phyloP scores from a whole-genome alignment of 768 basidiomycete genomes.

The Suillus lakei region DNA sequence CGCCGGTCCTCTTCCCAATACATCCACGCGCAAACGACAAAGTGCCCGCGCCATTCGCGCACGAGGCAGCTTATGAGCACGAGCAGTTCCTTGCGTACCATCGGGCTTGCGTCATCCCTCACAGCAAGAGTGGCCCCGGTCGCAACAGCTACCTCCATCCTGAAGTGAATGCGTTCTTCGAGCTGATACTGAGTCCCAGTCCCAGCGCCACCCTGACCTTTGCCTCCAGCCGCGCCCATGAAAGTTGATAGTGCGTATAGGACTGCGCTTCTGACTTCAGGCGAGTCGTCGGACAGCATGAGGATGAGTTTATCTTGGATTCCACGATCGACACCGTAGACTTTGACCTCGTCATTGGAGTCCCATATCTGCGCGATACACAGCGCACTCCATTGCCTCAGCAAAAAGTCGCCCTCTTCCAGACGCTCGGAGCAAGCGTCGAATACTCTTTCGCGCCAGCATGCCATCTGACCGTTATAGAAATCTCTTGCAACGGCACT shows the following conservation, averaged over 20 bases:
- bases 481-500: constrained; percentile 89
- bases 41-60: constrained; percentile 95
- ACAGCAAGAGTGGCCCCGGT: constrained; percentile 88
- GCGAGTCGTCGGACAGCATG: constrained; percentile 83
- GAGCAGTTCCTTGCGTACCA: constrained; percentile 94
- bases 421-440: constrained; percentile 85
- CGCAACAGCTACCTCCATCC: constrained; percentile 90
- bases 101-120: constrained; percentile 93
- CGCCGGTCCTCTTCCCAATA: constrained; percentile 92
- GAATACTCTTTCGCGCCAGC: constrained; percentile 81
- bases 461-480: constrained; percentile 84
- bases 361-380: constrained; percentile 98
- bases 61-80: constrained; percentile 91
- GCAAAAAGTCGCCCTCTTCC: constrained; percentile 88
- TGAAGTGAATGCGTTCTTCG: constrained; percentile 79
- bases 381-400: constrained; percentile 92
- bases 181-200: constrained; percentile 79
- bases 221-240: constrained; percentile 85
- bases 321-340: constrained; percentile 75
- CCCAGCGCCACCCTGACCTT: constrained; percentile 84
- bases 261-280: constrained; percentile 91
- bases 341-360: constrained; percentile 86
- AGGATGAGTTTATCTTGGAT: constrained; percentile 83
- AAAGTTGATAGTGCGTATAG: constrained; percentile 93
- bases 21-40: constrained; percentile 95